Evolutionary conservation across 805 yeast genomes (phyloP), one percentile per base, ranked within the genome.

Genomic region (Yarrowia yakushimensis): DNA sequence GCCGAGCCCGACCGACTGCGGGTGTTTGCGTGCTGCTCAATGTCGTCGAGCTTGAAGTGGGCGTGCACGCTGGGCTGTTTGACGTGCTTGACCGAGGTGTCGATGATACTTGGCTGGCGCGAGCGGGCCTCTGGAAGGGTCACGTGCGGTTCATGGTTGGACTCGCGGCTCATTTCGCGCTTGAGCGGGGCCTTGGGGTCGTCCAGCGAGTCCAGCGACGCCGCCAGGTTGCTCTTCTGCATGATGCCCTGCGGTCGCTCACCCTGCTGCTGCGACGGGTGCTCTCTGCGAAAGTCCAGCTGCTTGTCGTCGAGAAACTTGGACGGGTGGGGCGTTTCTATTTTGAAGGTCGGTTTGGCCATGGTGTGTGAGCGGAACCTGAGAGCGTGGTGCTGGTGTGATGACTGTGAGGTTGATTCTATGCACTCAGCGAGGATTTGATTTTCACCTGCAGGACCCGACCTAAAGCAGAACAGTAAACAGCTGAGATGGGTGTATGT

Each of bases 311-410:
- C 61, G 34, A 55, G 28, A 39, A 55, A 55, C 30, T 55, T 55
- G 37, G 61, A 39, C 37, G 61, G 48, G 18, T 39, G 61, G 48
- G 61, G 61, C 46, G 61, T 55, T 55, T 55, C 61, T 48, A 55
- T 55, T 55, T 55, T 55, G 61, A 55, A 55, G 18, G 61, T 39
- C 23, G 61, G 61, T 39, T 55, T 55, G 4, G 61, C 61, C 61
- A 55, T 55, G 60, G 60, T 28, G 52, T 28, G 52, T 18, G 36
- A 12, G 25, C 4, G 37, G 7, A 23, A 18, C 17, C 27, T 25
- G 50, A 5, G 22, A 30, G 27, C 23, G 30, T 42, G 27, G 22
- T 23, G 43, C 17, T 22, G 31, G 33, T 30, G 33, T 30, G 13
- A 31, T 31, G 34, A 31, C 17, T 42, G 46, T 25, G 31, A 2